phyloP scores from a whole-genome alignment of 805 yeast species.

The Dipodascopsis tothii region DNA sequence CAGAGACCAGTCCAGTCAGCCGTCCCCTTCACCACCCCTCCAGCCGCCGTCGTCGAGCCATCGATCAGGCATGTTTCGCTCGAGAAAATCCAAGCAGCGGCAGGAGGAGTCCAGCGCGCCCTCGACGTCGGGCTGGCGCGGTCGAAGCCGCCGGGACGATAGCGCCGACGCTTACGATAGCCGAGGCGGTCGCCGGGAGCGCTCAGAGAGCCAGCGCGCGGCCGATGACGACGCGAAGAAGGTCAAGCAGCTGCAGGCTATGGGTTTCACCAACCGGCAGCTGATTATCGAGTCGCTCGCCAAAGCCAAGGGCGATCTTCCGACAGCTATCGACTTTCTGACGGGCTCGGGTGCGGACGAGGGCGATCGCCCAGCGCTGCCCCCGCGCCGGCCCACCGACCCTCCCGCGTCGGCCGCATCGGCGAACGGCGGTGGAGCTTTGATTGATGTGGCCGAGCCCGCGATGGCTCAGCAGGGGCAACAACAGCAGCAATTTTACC shows the following conservation, averaged over 20 bases:
- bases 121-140: background rate
- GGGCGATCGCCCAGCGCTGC: conserved; percentile 11
- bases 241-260: conserved; percentile 42
- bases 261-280: conserved; percentile 54
- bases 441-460: no score
- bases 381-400: no score
- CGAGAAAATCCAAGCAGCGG: background rate
- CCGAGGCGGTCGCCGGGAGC: no score
- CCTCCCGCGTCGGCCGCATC: no score
- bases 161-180: no score
- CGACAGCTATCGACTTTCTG: conserved; percentile 47
- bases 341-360: conserved; percentile 11
- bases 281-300: conserved; percentile 56
- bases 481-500: conserved; percentile 4
- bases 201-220: background rate
- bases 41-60: background rate
- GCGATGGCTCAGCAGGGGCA: no score
- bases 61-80: background rate
- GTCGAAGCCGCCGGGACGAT: background rate
- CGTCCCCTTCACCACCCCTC: background rate
- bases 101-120: background rate
- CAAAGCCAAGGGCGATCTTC: conserved; percentile 51
- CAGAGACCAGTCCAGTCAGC: background rate
- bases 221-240: conserved; percentile 30
- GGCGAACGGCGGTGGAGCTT: no score